Base-by-base conservation (phyloP, 768 basidiomycete species). In the Tylopilus sp. region DNA sequence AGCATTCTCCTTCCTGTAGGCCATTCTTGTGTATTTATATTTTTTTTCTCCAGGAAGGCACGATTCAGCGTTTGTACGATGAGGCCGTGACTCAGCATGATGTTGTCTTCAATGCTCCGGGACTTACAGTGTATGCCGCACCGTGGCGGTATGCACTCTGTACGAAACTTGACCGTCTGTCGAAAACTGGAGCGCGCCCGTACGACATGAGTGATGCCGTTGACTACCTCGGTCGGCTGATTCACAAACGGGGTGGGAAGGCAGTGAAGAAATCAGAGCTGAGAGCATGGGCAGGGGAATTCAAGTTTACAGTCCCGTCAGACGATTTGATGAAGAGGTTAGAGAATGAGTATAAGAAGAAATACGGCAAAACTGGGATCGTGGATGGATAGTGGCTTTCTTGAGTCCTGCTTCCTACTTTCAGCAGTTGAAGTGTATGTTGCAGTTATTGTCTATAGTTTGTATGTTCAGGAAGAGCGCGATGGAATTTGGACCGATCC, bases 121-220 rank as follows among this genome's bases (percentile, higher is more conserved):
- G 53, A n/a, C 31, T 56, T 46, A 55, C 53, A 6, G 55, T 56
- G 25, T 56, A 56, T 6, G 55, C 55, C 33, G 53, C 53, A 2
- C 55, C 52, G n/a, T 55, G 55, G 55, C 14, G 42, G 46, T 1
- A 3, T 55, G 52, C n/a, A n/a, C n/a, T n/a, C 48, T 56, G 55
- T n/a, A 41, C 55, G 42, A 56, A 56, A 19, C 36, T 56, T 2
- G 55, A 56, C 25, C 52, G 53, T 12, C 46, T 42, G 3, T 45
- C 24, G n/a, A 54, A 56, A 31, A 45, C 24, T 10, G 53, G 55
- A 12, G 29, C 55, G 1, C 48, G 55, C 25, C n/a, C 55, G 2
- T 56, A 56, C 13, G 55, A 56, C 29, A 38, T 56, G n/a, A n/a
- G n/a, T n/a, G n/a, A n/a, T n/a, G n/a, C n/a, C n/a, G n/a, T n/a